Conservation (phyloP, 2,329 filamentous ascomycete species). For the Atkinsonella texensis region DNA sequence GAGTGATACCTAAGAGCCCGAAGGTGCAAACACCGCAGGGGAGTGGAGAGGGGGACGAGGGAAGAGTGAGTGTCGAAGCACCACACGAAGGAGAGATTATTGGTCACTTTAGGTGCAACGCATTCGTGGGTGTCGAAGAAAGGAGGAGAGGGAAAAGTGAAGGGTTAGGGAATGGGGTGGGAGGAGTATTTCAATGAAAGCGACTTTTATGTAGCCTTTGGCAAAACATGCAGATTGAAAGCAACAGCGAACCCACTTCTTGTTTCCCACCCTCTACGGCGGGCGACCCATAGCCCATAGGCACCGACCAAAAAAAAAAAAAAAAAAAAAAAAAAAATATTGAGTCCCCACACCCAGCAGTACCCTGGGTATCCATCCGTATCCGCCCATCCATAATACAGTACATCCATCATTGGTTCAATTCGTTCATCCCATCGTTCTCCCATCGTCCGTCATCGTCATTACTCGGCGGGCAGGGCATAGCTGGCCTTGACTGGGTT, state of each 20-base stretch:
- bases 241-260: constrained; percentile 9
- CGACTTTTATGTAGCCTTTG: constrained; percentile 7
- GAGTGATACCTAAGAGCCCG: constrained; percentile 5
- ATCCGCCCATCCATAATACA: background rate
- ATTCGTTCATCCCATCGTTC: background rate
- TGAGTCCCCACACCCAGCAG: background rate
- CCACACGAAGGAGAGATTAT: constrained; percentile 35
- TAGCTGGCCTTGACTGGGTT: background rate
- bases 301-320: background rate
- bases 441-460: background rate
- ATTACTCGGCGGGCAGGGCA: background rate
- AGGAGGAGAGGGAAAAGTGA: constrained; percentile 20
- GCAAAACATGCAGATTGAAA: background rate
- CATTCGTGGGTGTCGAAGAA: constrained; percentile 36
- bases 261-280: background rate
- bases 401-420: background rate
- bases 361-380: background rate
- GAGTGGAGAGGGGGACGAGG: constrained; percentile 8
- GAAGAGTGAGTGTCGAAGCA: constrained; percentile 24
- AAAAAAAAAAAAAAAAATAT: background rate
- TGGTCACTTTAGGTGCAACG: constrained; percentile 28
- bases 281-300: background rate
- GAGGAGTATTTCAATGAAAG: constrained; percentile 28
- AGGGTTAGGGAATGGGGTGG: constrained; percentile 19
- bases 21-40: constrained; percentile 2